These are phyloP conservation scores for Zoysia matrella DNA, from an alignment of 202 grass and related monocot species.

Conservation along the genomic window DNA sequence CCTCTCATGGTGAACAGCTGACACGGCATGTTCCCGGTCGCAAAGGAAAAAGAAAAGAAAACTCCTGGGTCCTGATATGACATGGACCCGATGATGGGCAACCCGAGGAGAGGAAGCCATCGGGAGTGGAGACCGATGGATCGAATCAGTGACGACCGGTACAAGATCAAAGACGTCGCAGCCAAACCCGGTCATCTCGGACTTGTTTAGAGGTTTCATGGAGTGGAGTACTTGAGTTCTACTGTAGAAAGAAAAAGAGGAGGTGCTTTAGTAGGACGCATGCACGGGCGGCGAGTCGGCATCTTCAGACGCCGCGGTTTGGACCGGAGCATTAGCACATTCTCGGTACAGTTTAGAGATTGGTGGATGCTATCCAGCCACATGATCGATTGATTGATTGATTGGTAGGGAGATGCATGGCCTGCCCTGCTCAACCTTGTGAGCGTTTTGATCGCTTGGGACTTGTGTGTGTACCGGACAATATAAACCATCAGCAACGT, in stretches of 20 bases:
- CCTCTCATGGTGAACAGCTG: no score
- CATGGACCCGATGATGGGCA: neutral
- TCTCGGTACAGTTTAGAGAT: neutral
- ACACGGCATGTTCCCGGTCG: no score
- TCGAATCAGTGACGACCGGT: neutral
- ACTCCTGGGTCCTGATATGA: neutral
- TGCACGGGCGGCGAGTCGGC: neutral
- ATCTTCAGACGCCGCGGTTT: slow-evolving; percentile 1
- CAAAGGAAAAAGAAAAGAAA: no score
- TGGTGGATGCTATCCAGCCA: neutral
- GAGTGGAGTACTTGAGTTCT: no score
- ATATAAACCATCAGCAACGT: no score
- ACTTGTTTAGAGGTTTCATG: no score
- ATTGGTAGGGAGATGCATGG: neutral
- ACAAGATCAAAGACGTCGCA: neutral
- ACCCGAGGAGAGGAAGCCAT: neutral
- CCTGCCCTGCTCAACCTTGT: no score
- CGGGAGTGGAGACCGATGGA: no score
- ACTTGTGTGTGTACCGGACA: no score
- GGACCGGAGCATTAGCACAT: neutral
- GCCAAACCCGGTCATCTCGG: neutral
- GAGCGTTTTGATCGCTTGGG: no score
- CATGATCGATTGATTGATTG: neutral
- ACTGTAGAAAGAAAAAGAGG: neutral
- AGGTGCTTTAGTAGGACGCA: neutral